A percentile compares a stretch with the other conserved stretches of the same genome.
Conservation (phyloP, 495 filamentous ascomycete genomes). For the Aspergillus bertholletiae region DNA sequence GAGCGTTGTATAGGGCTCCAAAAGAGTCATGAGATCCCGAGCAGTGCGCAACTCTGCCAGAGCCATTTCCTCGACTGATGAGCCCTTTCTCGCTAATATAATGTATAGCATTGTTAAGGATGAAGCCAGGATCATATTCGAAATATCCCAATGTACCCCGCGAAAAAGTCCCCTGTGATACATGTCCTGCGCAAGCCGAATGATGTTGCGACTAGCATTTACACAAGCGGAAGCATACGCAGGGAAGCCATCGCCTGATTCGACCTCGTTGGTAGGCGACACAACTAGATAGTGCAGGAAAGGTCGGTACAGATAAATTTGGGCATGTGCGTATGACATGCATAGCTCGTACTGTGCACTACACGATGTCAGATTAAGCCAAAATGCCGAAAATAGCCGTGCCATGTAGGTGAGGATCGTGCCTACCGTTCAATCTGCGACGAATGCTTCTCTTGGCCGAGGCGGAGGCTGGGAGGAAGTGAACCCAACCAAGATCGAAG, state of each 20-base stretch:
- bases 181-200: slow-evolving; percentile 11
- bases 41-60: not conserved
- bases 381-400: not conserved
- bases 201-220: slow-evolving; percentile 9
- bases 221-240: slow-evolving; percentile 6
- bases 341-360: slow-evolving; percentile 11
- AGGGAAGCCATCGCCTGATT: not conserved
- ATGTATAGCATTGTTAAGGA: slow-evolving; percentile 7
- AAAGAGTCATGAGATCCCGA: not conserved
- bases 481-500: slow-evolving; percentile 4
- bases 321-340: slow-evolving; percentile 6
- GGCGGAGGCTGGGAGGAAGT: not conserved
- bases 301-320: slow-evolving; percentile 9
- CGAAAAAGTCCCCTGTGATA: slow-evolving; percentile 6
- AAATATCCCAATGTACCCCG: slow-evolving; percentile 7
- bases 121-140: slow-evolving; percentile 4
- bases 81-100: not conserved
- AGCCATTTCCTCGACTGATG: not conserved
- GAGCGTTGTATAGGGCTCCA: not conserved
- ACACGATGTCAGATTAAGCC: not conserved
- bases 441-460: not conserved
- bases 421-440: not conserved
- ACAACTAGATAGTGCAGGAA: slow-evolving; percentile 7
- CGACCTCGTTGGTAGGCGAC: not conserved
- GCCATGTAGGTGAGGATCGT: not conserved